Evolutionary conservation across 495 filamentous ascomycete species (phyloP), one percentile per base, ranked within the genome.

Genomic region (Penicillium mononematosum): DNA sequence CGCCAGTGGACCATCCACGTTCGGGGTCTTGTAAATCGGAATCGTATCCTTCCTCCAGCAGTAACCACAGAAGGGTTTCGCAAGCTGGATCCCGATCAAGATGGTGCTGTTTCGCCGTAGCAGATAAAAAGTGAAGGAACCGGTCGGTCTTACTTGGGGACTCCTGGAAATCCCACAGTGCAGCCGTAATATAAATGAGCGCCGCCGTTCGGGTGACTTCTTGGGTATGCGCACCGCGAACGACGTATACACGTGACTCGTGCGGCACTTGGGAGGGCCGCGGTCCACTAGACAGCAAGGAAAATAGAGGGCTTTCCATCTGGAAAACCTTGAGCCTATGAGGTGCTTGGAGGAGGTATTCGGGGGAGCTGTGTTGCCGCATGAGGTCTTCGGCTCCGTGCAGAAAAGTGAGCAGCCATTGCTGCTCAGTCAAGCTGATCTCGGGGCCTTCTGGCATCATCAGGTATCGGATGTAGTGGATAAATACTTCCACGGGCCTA

Each of bases 231-330:
- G 58, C 56, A 29, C 68, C 63, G 12, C 55, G 65, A 10, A 79
- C 68, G 19, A 79, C 73, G 47, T 75, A 79, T 45, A 68, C 69
- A 52, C 74, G 76, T 5, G 66, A 67, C 17, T 58, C 70, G 0
- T 67, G 61, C 20, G 76, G 76, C 1, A 79, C 71, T 42, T 70
- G 67, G n/a, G 73, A 70, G 17, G 76, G 76, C 10, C 68, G 72
- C 11, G 76, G 76, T 17, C 76, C 76, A 55, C 71, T 76, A n/a
- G 75, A 77, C 1, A 79, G 67, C 6, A 77, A 58, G 11, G 71
- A 62, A 45, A 73, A 77, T 6, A 79, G 58, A 14, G 75, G 75
- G 50, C 74, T 67, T 19, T 70, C 69, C 69, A 77, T 75, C 34
- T 73, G 65, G 44, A 79, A 79, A 1, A 68, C 63, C 1, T 61